Evolutionary conservation across 148 eudicot genomes (phyloP).

Genomic region (Fagopyrum esculentum): DNA sequence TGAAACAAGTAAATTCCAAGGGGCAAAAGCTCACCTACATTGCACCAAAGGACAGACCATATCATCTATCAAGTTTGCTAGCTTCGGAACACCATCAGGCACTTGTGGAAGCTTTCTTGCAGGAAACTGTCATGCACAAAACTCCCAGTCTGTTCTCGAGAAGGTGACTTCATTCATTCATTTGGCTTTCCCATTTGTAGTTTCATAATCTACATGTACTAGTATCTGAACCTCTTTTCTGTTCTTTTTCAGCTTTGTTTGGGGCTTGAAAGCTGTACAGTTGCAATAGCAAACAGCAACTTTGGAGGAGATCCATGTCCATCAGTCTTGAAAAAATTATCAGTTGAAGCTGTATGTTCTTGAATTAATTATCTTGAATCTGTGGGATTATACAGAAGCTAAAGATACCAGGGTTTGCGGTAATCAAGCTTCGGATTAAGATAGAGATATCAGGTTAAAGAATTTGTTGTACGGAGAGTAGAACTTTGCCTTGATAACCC

Average conservation of each 20-base stretch:
- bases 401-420: neutral
- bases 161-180: slow-evolving; percentile 23
- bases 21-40: slow-evolving; percentile 38
- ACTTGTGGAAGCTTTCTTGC: slow-evolving; percentile 53
- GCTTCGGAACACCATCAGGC: slow-evolving; percentile 69
- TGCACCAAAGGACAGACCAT: slow-evolving; percentile 56
- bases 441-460: neutral
- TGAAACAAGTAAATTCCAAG: slow-evolving; percentile 22
- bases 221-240: neutral
- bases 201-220: neutral
- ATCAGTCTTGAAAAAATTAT: slow-evolving; percentile 36
- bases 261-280: slow-evolving; percentile 40
- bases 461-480: neutral
- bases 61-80: slow-evolving; percentile 55
- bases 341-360: slow-evolving; percentile 57
- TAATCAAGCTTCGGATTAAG: neutral
- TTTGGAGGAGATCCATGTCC: slow-evolving; percentile 67
- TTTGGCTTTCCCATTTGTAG: neutral
- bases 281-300: slow-evolving; percentile 32
- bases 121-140: slow-evolving; percentile 52
- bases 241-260: slow-evolving; percentile 37
- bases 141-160: slow-evolving; percentile 38
- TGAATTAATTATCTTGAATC: neutral
- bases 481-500: neutral
- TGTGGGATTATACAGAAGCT: neutral